Base-by-base conservation (phyloP, 495 filamentous ascomycete species). In the Darksidea phi region DNA sequence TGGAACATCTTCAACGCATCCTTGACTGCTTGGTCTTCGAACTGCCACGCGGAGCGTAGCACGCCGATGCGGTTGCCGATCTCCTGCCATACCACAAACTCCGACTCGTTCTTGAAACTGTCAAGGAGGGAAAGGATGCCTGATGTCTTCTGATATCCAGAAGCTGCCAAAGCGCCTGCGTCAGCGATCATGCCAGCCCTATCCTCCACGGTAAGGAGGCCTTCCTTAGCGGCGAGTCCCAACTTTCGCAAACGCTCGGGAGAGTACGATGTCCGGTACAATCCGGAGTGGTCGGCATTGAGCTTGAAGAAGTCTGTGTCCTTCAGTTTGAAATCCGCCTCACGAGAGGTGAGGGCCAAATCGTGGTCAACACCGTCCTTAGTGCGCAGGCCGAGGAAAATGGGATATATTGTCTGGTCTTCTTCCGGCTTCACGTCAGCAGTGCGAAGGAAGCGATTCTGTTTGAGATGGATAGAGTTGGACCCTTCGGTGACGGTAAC, bases 161-260 rank as follows among this genome's bases (percentile, higher is more conserved):
- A 92, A 5, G 88, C 81, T 54, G 93, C 89, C 64, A 98, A 79
- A 43, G 94, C 90, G 65, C 91, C 92, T 11, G 94, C 90, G 72
- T 98, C 94, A 26, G 92, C 92, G 64, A 98, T 88, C 87, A 98
- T 90, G 70, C 94, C 94, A 46, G 92, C 91, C 48, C 93, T 85
- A 71, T 97, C 93, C 73, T 96, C 90, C 32, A 94, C 88, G n/a
- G 83, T 88, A 38, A 98, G 78, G n/a, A 93, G 78, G 1, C 89
- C 90, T 15, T 88, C 75, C 72, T 87, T 90, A n/a, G 90, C 90
- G 48, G 90, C 90, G 70, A 89, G 74, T n/a, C 87, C 88, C 28
- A 91, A 82, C 73, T 88, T 88, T 61, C 79, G 76, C 23, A 90
- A 77, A 13, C 88, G 82, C 64, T 83, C 83, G 3, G 86, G 82